Base-by-base conservation (phyloP, 176 grass and related monocot species). In the Oryza nivara region DNA sequence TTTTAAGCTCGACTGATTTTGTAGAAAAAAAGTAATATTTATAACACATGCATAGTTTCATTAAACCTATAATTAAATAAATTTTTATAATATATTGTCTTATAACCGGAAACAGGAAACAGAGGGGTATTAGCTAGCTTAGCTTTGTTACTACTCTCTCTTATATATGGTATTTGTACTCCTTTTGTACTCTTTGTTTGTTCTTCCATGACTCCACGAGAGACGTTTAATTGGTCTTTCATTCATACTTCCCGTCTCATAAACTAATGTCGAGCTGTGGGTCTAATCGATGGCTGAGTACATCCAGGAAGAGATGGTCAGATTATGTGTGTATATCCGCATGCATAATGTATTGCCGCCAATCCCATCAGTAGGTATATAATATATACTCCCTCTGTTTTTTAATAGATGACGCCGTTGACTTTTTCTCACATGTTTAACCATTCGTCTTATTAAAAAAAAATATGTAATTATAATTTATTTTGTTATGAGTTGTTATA, bases 321-420 rank as follows among this genome's bases (percentile, higher is more conserved):
- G 74, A 79, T 7, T 3, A 13, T 23, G 7, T 5, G 43, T 35
- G 3, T 5, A 47, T 73, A 20, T n/a, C 12, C 16, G 20, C 68
- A 34, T n/a, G 73, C 58, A 11, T 52, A 61, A 28, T 78, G 49
- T 71, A 30, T 69, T 70, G 77, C 71, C 71, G 77, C 43, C 77
- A 14, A 16, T 43, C 52, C 49, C 64, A 70, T 82, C 30, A 65
- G 43, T 30, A 63, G 58, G 58, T 6, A 38, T 23, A 63, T 23
- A 26, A 26, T 26, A 26, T 26, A 26, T 26, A 1, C 26, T 26
- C 1, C 26, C 26, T 26, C 25, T 1, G 26, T 26, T 26, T 26
- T 26, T 26, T 26, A 26, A 26, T 26, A 1, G 26, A 26, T 26
- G 0, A 26, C 26, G 26, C 1, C 26, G 26, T 26, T 26, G 26